A percentile compares a stretch with the other conserved stretches of the same genome.
Evolutionary conservation across 2,329 filamentous ascomycete genomes (phyloP).

Genomic region (Sporothrix variecibatus): DNA sequence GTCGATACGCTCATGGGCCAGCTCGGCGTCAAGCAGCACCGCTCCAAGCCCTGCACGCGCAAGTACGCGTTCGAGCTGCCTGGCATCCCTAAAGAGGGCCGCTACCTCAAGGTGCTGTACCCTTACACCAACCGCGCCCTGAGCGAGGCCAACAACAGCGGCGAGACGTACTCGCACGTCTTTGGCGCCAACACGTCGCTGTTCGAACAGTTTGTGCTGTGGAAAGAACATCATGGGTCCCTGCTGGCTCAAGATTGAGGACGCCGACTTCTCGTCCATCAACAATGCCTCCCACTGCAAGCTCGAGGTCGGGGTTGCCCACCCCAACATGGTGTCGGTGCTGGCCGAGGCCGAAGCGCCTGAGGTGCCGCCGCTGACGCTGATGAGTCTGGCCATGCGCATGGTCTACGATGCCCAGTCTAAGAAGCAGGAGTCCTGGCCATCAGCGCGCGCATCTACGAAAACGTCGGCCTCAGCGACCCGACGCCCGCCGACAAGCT

Average conservation of each 20-base stretch:
- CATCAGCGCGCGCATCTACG: constrained; percentile 89
- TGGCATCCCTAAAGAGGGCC: constrained; percentile 80
- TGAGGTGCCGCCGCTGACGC: constrained; percentile 81
- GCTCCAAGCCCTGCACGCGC: constrained; percentile 84
- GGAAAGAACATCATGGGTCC: constrained; percentile 99
- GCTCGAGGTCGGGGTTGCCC: constrained; percentile 79
- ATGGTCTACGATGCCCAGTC: constrained; percentile 87
- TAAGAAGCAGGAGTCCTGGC: constrained; percentile 96
- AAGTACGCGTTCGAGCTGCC: constrained; percentile 96
- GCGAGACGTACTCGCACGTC: constrained; percentile 89
- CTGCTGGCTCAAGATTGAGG: constrained; percentile 91
- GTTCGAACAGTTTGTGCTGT: constrained; percentile 97
- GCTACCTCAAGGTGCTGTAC: constrained; percentile 95
- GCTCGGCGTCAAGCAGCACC: constrained; percentile 83
- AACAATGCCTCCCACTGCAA: constrained; percentile 98
- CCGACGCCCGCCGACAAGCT: constrained; percentile 87
- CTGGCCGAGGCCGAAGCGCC: constrained; percentile 76
- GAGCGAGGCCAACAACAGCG: constrained; percentile 61
- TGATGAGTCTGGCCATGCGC: constrained; percentile 93
- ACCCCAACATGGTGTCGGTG: constrained; percentile 73
- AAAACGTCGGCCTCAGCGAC: constrained; percentile 83
- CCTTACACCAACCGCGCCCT: constrained; percentile 82
- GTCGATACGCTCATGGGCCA: constrained; percentile 87
- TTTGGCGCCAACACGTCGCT: constrained; percentile 92
- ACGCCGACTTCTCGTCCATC: constrained; percentile 78